Base-by-base conservation (phyloP, 495 filamentous ascomycete genomes). In the Collariella sp. region DNA sequence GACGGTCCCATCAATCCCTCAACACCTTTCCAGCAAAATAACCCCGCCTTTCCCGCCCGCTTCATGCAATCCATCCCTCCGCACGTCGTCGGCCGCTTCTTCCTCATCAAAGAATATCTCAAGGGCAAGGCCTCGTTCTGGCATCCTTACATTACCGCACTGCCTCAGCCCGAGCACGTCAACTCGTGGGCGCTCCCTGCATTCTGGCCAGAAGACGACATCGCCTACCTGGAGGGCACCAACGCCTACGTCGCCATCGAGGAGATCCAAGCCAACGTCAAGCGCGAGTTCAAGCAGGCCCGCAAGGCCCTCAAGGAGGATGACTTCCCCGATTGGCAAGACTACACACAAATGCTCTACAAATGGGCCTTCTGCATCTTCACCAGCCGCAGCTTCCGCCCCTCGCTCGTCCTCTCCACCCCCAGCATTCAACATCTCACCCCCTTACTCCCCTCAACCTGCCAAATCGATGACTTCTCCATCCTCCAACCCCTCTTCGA, bases 331-430 rank as follows among this genome's bases (percentile, higher is more conserved):
- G 34, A 57, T 15, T 58, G 59, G 46, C 48, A 56, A 24, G 67
- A 70, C 2, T 73, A 74, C 57, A 70, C 69, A 6, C 67, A 63
- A 1, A 46, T 66, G 41, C 67, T 81, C 1, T 81, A 81, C 55
- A 64, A 76, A 55, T 81, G 78, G 78, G 74, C 78, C 0, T 79
- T 75, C 55, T 71, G 70, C 59, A 76, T 79, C 38, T 81, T 77
- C 54, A 75, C 74, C 11, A 76, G 71, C 57, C 67, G 78, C 59
- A 79, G 76, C 58, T 81, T 81, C 42, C 66, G 74, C 4, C 70
- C 77, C 0, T 74, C 71, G 0, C 69, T 76, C 31, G 59, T 79
- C 52, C 45, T 72, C 39, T 51, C 64, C 1, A 58, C 56, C 26
- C 34, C 53, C 5, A 47, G 59, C 0, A 46, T 23, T 15, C 52